Percentiles rank a stretch among this genome's conserved stretches.
phyloP scores from a whole-genome alignment of 176 grass and related monocot species.

The Alloteropsis semialata region DNA sequence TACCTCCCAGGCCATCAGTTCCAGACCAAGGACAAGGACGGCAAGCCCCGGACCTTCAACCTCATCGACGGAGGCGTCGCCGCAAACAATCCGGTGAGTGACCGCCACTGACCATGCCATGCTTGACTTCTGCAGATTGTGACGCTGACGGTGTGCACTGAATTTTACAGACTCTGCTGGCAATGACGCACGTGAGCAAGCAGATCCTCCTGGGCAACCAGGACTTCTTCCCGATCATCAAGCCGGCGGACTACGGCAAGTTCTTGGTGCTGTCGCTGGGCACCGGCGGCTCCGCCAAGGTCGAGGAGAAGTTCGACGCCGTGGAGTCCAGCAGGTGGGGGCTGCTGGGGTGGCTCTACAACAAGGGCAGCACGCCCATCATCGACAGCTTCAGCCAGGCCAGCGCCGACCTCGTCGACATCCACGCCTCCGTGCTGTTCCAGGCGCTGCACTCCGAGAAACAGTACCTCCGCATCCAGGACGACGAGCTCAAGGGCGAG shows the following conservation, averaged over 20 bases:
- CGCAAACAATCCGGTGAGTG: constrained; percentile 60
- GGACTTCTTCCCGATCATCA: constrained; percentile 39
- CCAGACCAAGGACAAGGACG: constrained; percentile 35
- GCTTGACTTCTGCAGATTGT: not conserved
- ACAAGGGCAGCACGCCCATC: constrained; percentile 42
- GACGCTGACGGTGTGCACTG: not conserved
- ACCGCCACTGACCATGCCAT: rapidly evolving
- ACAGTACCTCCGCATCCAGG: constrained; percentile 61
- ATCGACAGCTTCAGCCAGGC: constrained; percentile 66
- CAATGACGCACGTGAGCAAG: constrained; percentile 53
- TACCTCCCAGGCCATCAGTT: constrained; percentile 53
- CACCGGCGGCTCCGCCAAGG: constrained; percentile 55
- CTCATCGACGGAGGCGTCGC: constrained; percentile 66
- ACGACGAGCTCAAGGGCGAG: constrained; percentile 35
- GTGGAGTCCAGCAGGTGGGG: constrained; percentile 35
- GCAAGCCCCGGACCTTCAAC: constrained; percentile 45
- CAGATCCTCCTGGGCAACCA: constrained; percentile 40
- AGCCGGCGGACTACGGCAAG: constrained; percentile 31
- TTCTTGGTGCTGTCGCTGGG: constrained; percentile 62
- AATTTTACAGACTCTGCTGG: constrained; percentile 43
- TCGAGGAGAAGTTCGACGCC: constrained; percentile 42
- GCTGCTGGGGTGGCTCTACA: constrained; percentile 56
- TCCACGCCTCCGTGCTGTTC: constrained; percentile 57
- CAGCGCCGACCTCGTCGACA: constrained; percentile 66
- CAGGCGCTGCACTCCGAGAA: constrained; percentile 32